Percentiles rank a stretch among this genome's conserved stretches.
Evolutionary conservation across 1,284 basidiomycete genomes (phyloP).

Genomic region (Athelia sp.): DNA sequence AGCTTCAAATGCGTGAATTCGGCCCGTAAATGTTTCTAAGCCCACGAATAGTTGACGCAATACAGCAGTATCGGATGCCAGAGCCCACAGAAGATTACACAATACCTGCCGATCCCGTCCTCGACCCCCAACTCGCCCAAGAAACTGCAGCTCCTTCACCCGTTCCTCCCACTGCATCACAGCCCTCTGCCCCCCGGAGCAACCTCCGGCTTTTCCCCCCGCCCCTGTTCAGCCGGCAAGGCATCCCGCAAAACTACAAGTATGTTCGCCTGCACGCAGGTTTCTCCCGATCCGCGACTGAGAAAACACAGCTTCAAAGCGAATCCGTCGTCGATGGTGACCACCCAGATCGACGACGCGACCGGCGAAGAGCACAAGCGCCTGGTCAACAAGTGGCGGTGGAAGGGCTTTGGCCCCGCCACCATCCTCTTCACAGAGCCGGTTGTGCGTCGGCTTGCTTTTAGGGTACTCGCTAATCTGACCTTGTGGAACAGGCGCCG

Average conservation of each 20-base stretch:
- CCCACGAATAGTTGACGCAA: slow-evolving; percentile 60
- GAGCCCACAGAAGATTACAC: slow-evolving; percentile 62
- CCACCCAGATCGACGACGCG: slow-evolving; percentile 60
- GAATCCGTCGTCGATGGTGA: slow-evolving; percentile 66
- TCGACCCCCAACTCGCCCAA: slow-evolving; percentile 27
- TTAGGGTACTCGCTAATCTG: slow-evolving; percentile 3
- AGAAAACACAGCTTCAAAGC: slow-evolving; percentile 58
- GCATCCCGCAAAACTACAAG: slow-evolving; percentile 77
- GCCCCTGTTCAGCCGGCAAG: slow-evolving; percentile 77
- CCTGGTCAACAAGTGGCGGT: slow-evolving; percentile 73
- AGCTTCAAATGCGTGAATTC: too few relatives aligned
- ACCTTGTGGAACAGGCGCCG: slow-evolving; percentile 46
- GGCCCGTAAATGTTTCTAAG: slow-evolving; percentile 11
- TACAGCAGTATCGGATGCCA: slow-evolving; percentile 64
- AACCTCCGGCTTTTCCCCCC: slow-evolving; percentile 76
- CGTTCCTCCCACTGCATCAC: slow-evolving; percentile 10
- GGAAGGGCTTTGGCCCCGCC: slow-evolving; percentile 73
- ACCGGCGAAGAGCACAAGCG: slow-evolving; percentile 80
- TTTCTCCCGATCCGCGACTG: neutral
- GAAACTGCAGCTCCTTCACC: slow-evolving; percentile 3
- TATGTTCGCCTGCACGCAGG: slow-evolving; percentile 24
- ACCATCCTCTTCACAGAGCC: slow-evolving; percentile 65
- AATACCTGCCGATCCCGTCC: slow-evolving; percentile 22
- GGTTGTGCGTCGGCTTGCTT: slow-evolving; percentile 31
- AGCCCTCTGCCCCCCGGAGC: slow-evolving; percentile 28